Percentiles rank a stretch among this genome's conserved stretches.
These are phyloP conservation scores for Neophaeococcomyces mojaviensis DNA, from an alignment of 2,329 filamentous ascomycete genomes.

Conservation along the genomic window DNA sequence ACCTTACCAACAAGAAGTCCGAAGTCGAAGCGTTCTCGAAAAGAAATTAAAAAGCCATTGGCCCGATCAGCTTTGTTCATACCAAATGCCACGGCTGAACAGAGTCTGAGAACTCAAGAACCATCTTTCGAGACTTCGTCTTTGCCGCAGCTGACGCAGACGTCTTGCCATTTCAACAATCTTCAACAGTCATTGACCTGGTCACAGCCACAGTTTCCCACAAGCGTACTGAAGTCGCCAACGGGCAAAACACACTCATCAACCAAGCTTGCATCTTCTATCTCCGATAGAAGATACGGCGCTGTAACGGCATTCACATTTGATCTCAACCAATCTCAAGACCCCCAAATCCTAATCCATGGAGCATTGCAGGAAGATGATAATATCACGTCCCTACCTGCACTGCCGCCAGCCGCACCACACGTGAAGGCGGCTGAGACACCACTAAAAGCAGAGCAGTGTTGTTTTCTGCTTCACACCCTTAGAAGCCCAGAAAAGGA, in stretches of 20 bases:
- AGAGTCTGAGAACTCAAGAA: background rate
- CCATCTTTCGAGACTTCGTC: background rate
- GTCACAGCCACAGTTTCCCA: background rate
- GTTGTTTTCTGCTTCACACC: no score
- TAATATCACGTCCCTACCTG: constrained; percentile 1
- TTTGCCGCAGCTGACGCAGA: background rate
- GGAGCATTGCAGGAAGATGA: background rate
- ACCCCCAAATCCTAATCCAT: background rate
- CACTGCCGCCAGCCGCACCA: no score
- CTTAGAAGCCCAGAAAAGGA: no score
- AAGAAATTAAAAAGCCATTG: background rate
- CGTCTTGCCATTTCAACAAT: background rate
- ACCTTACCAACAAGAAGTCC: background rate
- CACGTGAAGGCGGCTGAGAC: no score
- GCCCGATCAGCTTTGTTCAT: constrained; percentile 8
- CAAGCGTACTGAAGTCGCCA: background rate
- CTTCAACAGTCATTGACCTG: background rate
- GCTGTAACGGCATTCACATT: background rate
- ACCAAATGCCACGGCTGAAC: background rate
- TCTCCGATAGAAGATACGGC: background rate
- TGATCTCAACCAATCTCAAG: background rate
- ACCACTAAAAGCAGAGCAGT: no score
- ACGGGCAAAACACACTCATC: background rate
- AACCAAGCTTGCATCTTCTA: background rate
- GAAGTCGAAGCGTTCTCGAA: background rate